Evolutionary conservation across 345 rosid species (phyloP).

Genomic region (Arabis alpina): DNA sequence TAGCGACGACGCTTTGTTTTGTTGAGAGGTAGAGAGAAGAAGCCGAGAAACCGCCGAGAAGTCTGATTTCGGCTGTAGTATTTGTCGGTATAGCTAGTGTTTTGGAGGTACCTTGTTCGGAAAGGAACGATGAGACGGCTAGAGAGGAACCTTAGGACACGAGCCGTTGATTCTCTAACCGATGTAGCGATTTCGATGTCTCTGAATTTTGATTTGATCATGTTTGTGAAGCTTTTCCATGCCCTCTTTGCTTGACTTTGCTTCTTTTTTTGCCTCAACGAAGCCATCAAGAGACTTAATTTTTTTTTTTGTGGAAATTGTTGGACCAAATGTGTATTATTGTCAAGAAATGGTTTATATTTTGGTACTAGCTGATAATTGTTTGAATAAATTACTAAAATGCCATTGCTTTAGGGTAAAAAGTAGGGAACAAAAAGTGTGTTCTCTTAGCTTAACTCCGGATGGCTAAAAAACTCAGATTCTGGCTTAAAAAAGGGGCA

Average conservation of each 20-base stretch:
- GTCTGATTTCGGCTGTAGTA: slow-evolving; percentile 28
- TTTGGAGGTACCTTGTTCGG: slow-evolving; percentile 48
- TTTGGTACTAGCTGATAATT: slow-evolving; percentile 2
- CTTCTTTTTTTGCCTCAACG: slow-evolving; percentile 56
- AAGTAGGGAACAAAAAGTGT: slow-evolving; percentile 31
- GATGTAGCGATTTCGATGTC: slow-evolving; percentile 48
- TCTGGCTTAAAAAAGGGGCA: slow-evolving; percentile 13
- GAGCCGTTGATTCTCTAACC: slow-evolving; percentile 49
- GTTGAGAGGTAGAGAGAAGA: slow-evolving; percentile 33
- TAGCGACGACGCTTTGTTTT: slow-evolving; percentile 30
- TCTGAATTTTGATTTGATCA: slow-evolving; percentile 55
- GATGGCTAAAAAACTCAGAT: slow-evolving; percentile 22
- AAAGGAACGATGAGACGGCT: slow-evolving; percentile 52
- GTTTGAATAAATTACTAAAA: slow-evolving; percentile 7
- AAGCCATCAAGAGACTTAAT: slow-evolving; percentile 45
- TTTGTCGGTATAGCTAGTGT: slow-evolving; percentile 30
- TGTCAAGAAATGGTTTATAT: slow-evolving; percentile 37
- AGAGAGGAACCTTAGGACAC: slow-evolving; percentile 53
- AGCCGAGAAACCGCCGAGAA: slow-evolving; percentile 40
- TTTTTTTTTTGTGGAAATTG: not conserved
- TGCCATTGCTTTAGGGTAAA: slow-evolving; percentile 30
- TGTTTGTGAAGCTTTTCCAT: slow-evolving; percentile 55
- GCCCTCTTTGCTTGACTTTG: slow-evolving; percentile 66
- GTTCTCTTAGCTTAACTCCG: slow-evolving; percentile 23
- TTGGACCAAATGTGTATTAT: slow-evolving; percentile 38